Conservation (phyloP, 345 rosid genomes). For the Anacardium occidentale region DNA sequence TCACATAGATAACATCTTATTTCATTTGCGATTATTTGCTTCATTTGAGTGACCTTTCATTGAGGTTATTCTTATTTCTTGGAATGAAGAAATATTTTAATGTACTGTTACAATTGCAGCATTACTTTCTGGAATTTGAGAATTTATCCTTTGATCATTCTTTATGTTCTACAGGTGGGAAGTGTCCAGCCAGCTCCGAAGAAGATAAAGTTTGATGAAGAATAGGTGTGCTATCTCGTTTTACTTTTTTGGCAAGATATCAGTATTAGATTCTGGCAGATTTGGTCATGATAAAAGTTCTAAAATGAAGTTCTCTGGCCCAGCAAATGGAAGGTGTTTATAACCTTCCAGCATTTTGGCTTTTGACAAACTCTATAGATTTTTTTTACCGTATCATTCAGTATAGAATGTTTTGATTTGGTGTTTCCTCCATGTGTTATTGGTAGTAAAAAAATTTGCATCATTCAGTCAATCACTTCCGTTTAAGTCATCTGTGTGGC, state of each 20-base stretch:
- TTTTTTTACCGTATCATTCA: too few species aligned
- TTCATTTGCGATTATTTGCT: neutral
- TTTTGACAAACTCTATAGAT: slow-evolving; percentile 3
- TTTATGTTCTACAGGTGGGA: slow-evolving; percentile 57
- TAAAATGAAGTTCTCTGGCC: too few species aligned
- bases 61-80: too few species aligned
- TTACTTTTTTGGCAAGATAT: neutral
- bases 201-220: slow-evolving; percentile 78
- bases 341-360: neutral
- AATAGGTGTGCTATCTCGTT: slow-evolving; percentile 26
- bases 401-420: neutral
- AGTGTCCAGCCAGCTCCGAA: slow-evolving; percentile 48
- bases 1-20: neutral
- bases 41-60: neutral
- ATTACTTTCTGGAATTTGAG: neutral
- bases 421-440: neutral
- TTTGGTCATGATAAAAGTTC: neutral
- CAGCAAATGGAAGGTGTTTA: too few species aligned
- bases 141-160: neutral
- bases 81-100: neutral
- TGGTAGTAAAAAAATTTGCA: neutral
- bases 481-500: too few species aligned
- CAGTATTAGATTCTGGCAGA: neutral
- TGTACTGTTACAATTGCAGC: neutral
- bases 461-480: neutral